Conservation (phyloP, 108 stramenopile species). For the Skeletonema potamos region DNA sequence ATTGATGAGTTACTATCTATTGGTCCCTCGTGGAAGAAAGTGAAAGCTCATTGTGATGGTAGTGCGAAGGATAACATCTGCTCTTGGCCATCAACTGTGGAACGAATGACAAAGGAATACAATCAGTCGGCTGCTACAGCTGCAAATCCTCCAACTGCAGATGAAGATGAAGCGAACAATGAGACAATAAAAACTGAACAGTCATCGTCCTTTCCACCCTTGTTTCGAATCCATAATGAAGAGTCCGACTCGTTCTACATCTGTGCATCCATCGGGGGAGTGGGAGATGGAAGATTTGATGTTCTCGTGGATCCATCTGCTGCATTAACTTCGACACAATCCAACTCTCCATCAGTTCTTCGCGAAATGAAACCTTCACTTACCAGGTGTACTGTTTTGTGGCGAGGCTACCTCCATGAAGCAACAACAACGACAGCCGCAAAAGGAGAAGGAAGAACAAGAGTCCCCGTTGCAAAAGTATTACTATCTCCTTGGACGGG, state of each 20-base stretch:
- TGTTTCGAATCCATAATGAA: slow-evolving; percentile 31
- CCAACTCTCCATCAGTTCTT: background rate
- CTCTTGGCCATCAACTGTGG: slow-evolving; percentile 30
- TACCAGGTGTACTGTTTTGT: slow-evolving; percentile 71
- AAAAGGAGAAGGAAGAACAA: background rate
- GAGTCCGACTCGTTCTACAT: slow-evolving; percentile 55
- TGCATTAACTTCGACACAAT: background rate
- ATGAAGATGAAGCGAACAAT: background rate
- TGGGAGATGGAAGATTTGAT: slow-evolving; percentile 39
- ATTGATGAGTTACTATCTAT: slow-evolving; percentile 43
- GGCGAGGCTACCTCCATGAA: slow-evolving; percentile 26
- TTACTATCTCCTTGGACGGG: slow-evolving; percentile 76
- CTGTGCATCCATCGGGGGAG: slow-evolving; percentile 60
- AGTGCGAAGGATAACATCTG: background rate
- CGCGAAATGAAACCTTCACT: slow-evolving; percentile 67
- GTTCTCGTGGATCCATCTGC: slow-evolving; percentile 37
- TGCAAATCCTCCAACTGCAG: background rate
- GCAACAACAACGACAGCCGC: background rate
- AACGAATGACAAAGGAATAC: slow-evolving; percentile 42
- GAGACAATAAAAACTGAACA: background rate
- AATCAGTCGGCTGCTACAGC: slow-evolving; percentile 18
- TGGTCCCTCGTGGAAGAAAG: slow-evolving; percentile 34
- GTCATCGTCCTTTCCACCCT: slow-evolving; percentile 6
- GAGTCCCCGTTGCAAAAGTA: slow-evolving; percentile 76
- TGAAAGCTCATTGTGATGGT: slow-evolving; percentile 16